phyloP scores from a whole-genome alignment of 805 yeast genomes.

The Wickerhamiella sorbophila region DNA sequence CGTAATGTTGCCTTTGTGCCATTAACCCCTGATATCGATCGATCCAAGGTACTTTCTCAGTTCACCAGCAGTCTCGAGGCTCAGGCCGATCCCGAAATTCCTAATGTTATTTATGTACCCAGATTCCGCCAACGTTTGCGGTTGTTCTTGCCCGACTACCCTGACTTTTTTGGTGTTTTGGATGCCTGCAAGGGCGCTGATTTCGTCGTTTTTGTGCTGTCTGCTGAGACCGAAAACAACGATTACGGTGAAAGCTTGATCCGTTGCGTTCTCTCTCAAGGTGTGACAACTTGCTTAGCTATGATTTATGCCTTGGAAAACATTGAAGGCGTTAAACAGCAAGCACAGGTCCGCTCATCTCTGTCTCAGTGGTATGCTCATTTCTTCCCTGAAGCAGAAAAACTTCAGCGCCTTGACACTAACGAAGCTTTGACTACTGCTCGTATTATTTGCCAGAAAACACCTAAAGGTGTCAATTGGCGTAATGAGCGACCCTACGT shows the following conservation, averaged over 20 bases:
- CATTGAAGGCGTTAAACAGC: slow-evolving; percentile 61
- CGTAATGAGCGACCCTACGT: slow-evolving; percentile 85
- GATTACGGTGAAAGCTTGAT: slow-evolving; percentile 77
- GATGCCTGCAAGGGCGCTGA: slow-evolving; percentile 87
- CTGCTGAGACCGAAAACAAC: slow-evolving; percentile 76
- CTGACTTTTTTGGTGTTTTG: slow-evolving; percentile 52
- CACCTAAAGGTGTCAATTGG: slow-evolving; percentile 80
- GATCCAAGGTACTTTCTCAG: slow-evolving; percentile 18
- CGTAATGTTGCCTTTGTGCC: slow-evolving; percentile 72
- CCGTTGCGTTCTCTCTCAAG: slow-evolving; percentile 82
- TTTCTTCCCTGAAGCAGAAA: slow-evolving; percentile 70
- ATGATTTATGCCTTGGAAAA: slow-evolving; percentile 60
- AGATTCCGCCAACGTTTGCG: slow-evolving; percentile 58
- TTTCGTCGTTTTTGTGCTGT: slow-evolving; percentile 76
- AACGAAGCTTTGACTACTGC: slow-evolving; percentile 62
- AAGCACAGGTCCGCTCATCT: slow-evolving; percentile 51
- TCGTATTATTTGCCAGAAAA: slow-evolving; percentile 67
- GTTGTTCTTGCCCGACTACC: slow-evolving; percentile 17
- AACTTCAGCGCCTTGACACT: slow-evolving; percentile 54
- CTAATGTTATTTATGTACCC: slow-evolving; percentile 32
- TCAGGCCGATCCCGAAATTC: slow-evolving; percentile 3
- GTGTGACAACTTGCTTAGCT: slow-evolving; percentile 70
- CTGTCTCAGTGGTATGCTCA: slow-evolving; percentile 52
- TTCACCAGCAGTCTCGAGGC: slow-evolving; percentile 11
- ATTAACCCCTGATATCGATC: slow-evolving; percentile 54